Conservation (phyloP, 2,329 filamentous ascomycete species). For the Didymellaceae sp. region DNA sequence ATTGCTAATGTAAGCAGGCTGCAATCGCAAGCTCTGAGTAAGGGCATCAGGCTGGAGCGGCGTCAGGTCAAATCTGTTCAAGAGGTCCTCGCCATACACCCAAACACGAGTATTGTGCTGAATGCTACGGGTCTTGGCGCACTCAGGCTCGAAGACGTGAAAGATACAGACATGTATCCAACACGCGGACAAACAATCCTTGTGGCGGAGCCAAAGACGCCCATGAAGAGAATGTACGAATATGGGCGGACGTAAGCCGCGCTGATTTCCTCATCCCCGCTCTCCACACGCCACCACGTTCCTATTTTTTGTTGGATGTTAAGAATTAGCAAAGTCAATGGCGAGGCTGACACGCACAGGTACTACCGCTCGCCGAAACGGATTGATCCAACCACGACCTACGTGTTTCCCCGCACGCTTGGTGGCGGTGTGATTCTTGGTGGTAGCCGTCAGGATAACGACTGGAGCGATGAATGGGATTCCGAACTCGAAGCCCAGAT, state of each 20-base stretch:
- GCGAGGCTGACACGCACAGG: conserved; percentile 18
- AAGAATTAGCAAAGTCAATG: neutral
- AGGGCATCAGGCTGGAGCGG: conserved; percentile 65
- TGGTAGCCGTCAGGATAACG: conserved; percentile 78
- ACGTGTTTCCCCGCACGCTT: conserved; percentile 54
- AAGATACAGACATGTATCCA: conserved; percentile 75
- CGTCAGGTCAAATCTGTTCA: conserved; percentile 66
- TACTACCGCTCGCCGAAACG: conserved; percentile 52
- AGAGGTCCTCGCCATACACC: conserved; percentile 68
- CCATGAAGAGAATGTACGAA: conserved; percentile 50
- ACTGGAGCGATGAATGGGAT: conserved; percentile 81
- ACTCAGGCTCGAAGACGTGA: conserved; percentile 79
- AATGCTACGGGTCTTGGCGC: conserved; percentile 87
- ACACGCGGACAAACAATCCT: conserved; percentile 81
- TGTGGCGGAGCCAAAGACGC: conserved; percentile 59
- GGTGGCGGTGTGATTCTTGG: conserved; percentile 86
- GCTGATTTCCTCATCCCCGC: neutral
- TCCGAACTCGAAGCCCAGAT: conserved; percentile 80
- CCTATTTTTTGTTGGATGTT: neutral
- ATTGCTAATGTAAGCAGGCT: conserved; percentile 32
- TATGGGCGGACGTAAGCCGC: conserved; percentile 17
- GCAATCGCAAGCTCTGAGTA: conserved; percentile 71
- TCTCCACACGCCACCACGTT: conserved; percentile 19
- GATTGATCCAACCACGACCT: conserved; percentile 52
- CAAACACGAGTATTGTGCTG: conserved; percentile 72